Conservation (phyloP, 2,329 filamentous ascomycete genomes). For the Penicillium oxalicum region DNA sequence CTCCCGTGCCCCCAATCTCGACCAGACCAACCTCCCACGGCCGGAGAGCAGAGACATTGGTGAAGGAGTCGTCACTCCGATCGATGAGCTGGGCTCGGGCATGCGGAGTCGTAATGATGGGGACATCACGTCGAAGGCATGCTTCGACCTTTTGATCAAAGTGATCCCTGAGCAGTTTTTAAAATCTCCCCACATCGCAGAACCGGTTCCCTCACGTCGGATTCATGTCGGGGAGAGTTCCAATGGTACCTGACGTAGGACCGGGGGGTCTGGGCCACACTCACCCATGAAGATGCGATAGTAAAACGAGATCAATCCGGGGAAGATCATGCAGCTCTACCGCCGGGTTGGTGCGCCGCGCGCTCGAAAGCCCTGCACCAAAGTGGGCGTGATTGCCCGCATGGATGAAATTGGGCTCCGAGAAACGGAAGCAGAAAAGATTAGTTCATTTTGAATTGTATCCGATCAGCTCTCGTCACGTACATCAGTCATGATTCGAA, state of each 20-base stretch:
- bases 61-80: conserved; percentile 48
- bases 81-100: conserved; percentile 49
- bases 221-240: too few species aligned
- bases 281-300: conserved; percentile 59
- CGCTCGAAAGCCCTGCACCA: conserved; percentile 55
- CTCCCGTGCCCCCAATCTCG: conserved; percentile 28
- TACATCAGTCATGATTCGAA: conserved; percentile 39
- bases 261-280: not conserved
- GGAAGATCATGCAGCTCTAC: conserved; percentile 56
- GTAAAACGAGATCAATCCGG: conserved; percentile 52
- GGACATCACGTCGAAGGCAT: conserved; percentile 48
- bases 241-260: too few species aligned
- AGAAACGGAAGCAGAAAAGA: not conserved
- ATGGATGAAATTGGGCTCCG: conserved; percentile 58
- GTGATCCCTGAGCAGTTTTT: conserved; percentile 38
- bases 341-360: conserved; percentile 53
- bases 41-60: conserved; percentile 50
- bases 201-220: too few species aligned
- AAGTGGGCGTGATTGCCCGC: conserved; percentile 61
- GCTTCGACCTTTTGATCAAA: conserved; percentile 51
- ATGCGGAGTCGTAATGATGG: conserved; percentile 60
- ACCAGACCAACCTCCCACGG: conserved; percentile 50
- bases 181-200: too few species aligned
- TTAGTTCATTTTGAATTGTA: not conserved
- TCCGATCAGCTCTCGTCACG: not conserved